phyloP scores from a whole-genome alignment of 768 basidiomycete species.

The Pholiota conissans region DNA sequence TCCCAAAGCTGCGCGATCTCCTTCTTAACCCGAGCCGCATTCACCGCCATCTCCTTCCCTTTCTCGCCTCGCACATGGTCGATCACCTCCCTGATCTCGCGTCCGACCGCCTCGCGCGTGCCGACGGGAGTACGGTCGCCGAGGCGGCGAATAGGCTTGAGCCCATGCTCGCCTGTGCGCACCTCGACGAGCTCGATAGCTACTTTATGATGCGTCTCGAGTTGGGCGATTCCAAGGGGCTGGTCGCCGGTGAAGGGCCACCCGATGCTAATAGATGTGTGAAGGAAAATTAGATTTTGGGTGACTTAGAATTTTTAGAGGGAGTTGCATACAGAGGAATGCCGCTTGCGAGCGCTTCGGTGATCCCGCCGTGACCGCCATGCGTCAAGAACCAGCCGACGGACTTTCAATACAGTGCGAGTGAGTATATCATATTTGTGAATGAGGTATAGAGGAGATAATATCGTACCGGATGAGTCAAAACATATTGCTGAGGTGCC shows the following conservation, averaged over 20 bases:
- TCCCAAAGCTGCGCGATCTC: conserved; percentile 1
- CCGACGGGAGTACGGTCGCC: conserved; percentile 6
- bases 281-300: too few relatives aligned
- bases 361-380: conserved; percentile 5
- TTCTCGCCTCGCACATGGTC: not conserved
- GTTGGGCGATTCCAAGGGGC: conserved; percentile 5
- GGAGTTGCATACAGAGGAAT: conserved; percentile 7
- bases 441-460: not conserved
- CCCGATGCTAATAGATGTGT: not conserved
- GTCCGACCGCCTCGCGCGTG: conserved; percentile 14
- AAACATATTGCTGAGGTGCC: conserved; percentile 15
- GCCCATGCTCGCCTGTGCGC: conserved; percentile 11
- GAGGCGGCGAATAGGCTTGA: conserved; percentile 9
- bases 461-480: conserved; percentile 8
- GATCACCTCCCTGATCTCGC: conserved; percentile 6
- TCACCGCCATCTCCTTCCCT: not conserved
- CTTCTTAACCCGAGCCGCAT: conserved; percentile 2
- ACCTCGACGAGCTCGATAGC: conserved; percentile 17
- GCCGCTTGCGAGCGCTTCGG: conserved; percentile 7
- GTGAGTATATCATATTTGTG: not conserved
- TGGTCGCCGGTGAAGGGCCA: conserved; percentile 8
- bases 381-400: conserved; percentile 13
- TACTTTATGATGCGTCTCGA: conserved; percentile 4
- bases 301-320: not conserved
- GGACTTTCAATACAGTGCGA: conserved; percentile 8